Base-by-base conservation (phyloP, 495 filamentous ascomycete genomes). In the Talaromyces wortmannii region DNA sequence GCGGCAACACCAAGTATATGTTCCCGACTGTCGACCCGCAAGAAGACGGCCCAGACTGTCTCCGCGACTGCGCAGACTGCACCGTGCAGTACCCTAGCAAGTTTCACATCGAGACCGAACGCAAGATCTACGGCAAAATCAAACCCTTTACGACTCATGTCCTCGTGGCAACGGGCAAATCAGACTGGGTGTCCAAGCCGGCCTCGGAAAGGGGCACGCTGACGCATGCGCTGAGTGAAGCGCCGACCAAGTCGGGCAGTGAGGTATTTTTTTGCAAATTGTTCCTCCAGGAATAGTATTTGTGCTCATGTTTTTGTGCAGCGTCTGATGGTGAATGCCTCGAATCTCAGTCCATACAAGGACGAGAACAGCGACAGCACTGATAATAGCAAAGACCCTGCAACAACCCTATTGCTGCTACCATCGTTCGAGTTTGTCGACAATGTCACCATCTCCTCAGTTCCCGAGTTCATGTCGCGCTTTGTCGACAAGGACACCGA, bases 301-400 rank as follows among this genome's bases (percentile, higher is more conserved):
- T 33, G 42, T 33, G 12, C 59, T 64, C 31, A 57, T 7, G 45
- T 48, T 33, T n/a, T 45, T 6, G 23, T 51, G 5, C 33, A 95
- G 90, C 80, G 78, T 54, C 77, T 96, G 51, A 95, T 94, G 87
- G 80, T 97, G 53, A 96, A 91, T 1, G 92, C 94, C 33, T 95
- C 89, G 49, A 92, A 97, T 70, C 87, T 97, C 52, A 82, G 83
- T 17, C 84, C 83, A 40, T 79, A 87, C 3, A 80, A 83, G 3
- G 54, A 59, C 17, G 56, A 71, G 40, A 61, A 74, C 48, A 48
- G 66, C 15, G 53, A 65, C 12, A 56, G 78, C 57, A 65, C 72
- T 0, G 65, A 71, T 6, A 69, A 74, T 51, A 78, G 81, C 64
- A 65, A 78, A 46, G 36, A 10, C 36, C 36, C 13, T 40, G 85